phyloP scores from a whole-genome alignment of 352 stramenopile species.

The Phytophthora crassamura region DNA sequence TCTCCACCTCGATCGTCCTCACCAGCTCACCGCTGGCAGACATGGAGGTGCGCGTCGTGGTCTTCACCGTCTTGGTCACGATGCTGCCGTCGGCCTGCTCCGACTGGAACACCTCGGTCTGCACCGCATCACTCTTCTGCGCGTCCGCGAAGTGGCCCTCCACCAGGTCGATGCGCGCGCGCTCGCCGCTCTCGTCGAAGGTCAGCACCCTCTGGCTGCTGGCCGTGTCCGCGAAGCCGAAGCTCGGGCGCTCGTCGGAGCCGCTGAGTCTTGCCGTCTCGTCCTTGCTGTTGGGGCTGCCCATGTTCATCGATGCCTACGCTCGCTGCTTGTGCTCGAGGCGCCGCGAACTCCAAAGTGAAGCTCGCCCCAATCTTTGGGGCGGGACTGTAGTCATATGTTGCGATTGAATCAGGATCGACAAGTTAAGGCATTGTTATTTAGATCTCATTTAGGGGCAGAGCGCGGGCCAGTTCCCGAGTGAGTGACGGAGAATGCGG shows the following conservation, averaged over 20 bases:
- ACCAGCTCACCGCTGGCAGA: constrained; percentile 11
- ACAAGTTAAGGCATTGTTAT: too few relatives aligned
- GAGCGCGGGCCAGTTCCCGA: too few relatives aligned
- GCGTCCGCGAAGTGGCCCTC: constrained; percentile 18
- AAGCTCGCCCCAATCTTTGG: constrained; percentile 26
- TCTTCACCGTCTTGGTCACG: too few relatives aligned
- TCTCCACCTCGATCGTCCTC: constrained; percentile 22
- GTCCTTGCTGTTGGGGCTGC: constrained; percentile 28
- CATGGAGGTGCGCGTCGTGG: too few relatives aligned
- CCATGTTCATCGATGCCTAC: constrained; percentile 16
- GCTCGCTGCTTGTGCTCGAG: not conserved
- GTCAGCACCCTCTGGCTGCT: constrained; percentile 27
- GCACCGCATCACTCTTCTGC: not conserved
- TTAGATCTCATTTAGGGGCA: too few relatives aligned
- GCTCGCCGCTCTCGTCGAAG: constrained; percentile 24
- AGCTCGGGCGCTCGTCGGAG: constrained; percentile 8
- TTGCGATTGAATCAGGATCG: too few relatives aligned
- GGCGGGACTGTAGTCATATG: too few relatives aligned
- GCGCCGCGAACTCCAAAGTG: constrained; percentile 10
- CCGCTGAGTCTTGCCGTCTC: constrained; percentile 17
- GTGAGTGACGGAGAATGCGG: not conserved
- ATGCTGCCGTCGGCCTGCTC: too few relatives aligned
- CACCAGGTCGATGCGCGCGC: constrained; percentile 14
- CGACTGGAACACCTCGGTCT: constrained; percentile 27
- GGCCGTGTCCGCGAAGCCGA: constrained; percentile 11